These are phyloP conservation scores for Coemansia aciculifera DNA, from an alignment of 192 early-diverging fungal genomes.

Conservation along the genomic window DNA sequence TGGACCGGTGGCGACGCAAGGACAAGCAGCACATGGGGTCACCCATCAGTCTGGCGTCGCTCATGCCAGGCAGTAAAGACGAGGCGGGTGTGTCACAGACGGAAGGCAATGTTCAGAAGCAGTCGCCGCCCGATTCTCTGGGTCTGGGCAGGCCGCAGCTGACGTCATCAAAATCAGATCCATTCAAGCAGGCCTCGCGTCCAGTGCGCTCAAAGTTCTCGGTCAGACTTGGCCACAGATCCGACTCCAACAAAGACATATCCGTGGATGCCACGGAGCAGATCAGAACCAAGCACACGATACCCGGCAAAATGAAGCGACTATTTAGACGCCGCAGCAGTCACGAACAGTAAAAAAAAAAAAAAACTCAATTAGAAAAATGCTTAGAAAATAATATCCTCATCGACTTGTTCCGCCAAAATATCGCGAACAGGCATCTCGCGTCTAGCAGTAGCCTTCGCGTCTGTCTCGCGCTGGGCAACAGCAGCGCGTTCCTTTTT, in stretches of 20 bases:
- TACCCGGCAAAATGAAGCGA: constrained; percentile 13
- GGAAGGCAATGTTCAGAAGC: too few relatives aligned
- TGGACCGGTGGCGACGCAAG: constrained; percentile 8
- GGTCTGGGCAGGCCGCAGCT: neutral
- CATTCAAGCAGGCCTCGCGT: neutral
- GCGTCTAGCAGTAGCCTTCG: constrained; percentile 14
- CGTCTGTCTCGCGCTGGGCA: constrained; percentile 40
- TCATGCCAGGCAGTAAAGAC: constrained; percentile 2
- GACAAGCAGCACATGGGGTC: constrained; percentile 1
- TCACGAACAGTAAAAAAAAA: neutral
- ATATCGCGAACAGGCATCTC: constrained; percentile 31
- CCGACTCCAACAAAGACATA: neutral
- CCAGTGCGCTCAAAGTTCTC: neutral
- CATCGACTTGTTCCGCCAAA: constrained; percentile 54
- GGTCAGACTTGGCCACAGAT: neutral
- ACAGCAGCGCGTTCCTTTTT: constrained; percentile 85
- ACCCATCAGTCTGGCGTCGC: constrained; percentile 16
- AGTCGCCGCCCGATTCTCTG: neutral
- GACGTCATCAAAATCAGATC: neutral
- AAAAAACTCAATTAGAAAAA: neutral
- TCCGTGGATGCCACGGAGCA: neutral
- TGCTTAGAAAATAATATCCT: constrained; percentile 62
- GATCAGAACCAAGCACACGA: neutral
- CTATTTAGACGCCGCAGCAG: constrained; percentile 37
- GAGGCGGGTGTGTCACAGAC: too few relatives aligned